These are phyloP conservation scores for Termitomyces sp. DNA, from an alignment of 768 basidiomycete species.

Conservation along the genomic window DNA sequence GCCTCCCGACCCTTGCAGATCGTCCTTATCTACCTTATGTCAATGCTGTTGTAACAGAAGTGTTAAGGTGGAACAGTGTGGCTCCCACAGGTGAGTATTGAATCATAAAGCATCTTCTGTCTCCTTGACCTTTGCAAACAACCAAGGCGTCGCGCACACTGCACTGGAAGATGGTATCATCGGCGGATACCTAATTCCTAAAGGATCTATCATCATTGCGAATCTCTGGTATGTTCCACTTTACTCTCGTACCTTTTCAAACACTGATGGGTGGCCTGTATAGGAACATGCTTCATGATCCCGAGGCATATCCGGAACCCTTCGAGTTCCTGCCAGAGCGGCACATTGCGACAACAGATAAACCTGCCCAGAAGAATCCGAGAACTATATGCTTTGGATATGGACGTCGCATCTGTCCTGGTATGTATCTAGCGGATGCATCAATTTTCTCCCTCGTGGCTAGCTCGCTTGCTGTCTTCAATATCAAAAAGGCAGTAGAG, in stretches of 20 bases:
- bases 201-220: slow-evolving; percentile 37
- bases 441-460: slow-evolving; percentile 40
- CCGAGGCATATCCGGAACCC: slow-evolving; percentile 41
- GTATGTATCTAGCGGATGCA: slow-evolving; percentile 46
- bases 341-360: slow-evolving; percentile 25
- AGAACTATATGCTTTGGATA: slow-evolving; percentile 39
- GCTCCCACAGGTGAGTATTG: slow-evolving; percentile 21
- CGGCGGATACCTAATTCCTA: slow-evolving; percentile 43
- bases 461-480: slow-evolving; percentile 41
- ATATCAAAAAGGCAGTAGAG: slow-evolving; percentile 38
- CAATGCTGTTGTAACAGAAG: slow-evolving; percentile 38
- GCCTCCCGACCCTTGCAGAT: slow-evolving; percentile 36
- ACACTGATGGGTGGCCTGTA: background rate
- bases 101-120: background rate
- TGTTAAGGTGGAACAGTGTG: slow-evolving; percentile 43
- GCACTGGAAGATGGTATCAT: slow-evolving; percentile 39
- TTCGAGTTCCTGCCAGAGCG: slow-evolving; percentile 45
- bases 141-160: slow-evolving; percentile 38
- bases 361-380: slow-evolving; percentile 33
- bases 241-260: background rate
- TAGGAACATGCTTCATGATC: slow-evolving; percentile 54
- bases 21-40: slow-evolving; percentile 43
- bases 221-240: slow-evolving; percentile 38
- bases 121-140: background rate
- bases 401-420: slow-evolving; percentile 42